These are phyloP conservation scores for Bonia amplexicaulis DNA, from an alignment of 176 grass and related monocot species.

Conservation along the genomic window DNA sequence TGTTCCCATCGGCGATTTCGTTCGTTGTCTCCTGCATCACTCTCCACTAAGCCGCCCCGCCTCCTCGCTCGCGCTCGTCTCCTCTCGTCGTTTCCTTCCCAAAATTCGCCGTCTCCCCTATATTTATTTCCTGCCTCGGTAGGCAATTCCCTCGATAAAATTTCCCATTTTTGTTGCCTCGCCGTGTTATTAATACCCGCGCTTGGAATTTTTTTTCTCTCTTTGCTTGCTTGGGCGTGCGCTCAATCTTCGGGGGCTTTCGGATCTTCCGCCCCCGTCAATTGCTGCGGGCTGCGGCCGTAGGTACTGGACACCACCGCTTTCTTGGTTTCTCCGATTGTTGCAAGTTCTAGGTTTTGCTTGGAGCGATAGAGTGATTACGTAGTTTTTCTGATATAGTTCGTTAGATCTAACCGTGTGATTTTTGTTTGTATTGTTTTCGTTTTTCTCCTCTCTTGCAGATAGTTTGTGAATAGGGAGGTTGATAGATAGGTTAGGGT, in stretches of 20 bases:
- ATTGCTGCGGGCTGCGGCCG: not conserved
- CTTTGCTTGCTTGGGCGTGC: not conserved
- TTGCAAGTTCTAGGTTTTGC: not conserved
- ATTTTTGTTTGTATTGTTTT: slow-evolving; percentile 5
- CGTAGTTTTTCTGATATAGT: not conserved
- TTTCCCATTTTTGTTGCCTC: not conserved
- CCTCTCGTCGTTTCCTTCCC: slow-evolving; percentile 22
- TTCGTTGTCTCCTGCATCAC: slow-evolving; percentile 42
- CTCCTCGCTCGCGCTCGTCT: slow-evolving; percentile 15
- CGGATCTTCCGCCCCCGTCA: not conserved
- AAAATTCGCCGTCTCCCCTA: slow-evolving; percentile 7
- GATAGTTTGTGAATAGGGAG: slow-evolving; percentile 3
- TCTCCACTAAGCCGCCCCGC: slow-evolving; percentile 32
- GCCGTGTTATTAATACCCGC: slow-evolving; percentile 3
- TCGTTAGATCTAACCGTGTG: slow-evolving; percentile 16
- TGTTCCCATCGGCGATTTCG: not conserved
- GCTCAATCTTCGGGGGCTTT: not conserved
- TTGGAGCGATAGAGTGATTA: not conserved
- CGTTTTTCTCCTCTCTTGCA: not conserved
- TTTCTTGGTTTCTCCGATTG: slow-evolving; percentile 1
- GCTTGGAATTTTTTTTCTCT: not conserved
- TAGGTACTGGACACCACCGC: slow-evolving; percentile 2
- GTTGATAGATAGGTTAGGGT: slow-evolving; percentile 13
- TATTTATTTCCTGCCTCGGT: slow-evolving; percentile 34
- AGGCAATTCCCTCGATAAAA: not conserved